phyloP scores from a whole-genome alignment of 2,329 filamentous ascomycete genomes.

The Paraphoma sp. region DNA sequence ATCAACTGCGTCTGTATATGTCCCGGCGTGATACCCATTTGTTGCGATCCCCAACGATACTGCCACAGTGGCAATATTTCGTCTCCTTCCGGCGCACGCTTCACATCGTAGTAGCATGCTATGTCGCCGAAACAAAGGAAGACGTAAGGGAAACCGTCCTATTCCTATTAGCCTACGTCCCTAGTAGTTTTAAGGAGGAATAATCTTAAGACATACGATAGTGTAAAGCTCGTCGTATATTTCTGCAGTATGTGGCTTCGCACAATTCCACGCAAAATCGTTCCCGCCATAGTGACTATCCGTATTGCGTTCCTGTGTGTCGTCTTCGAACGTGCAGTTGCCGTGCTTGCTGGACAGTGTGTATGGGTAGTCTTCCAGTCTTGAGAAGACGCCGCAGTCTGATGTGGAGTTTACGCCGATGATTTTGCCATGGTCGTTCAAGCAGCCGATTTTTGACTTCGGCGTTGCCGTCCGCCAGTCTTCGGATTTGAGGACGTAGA shows the following conservation, averaged over 20 bases:
- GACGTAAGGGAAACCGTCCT: constrained; percentile 38
- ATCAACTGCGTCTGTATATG: constrained; percentile 38
- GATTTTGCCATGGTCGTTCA: constrained; percentile 32
- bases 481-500: constrained; percentile 36
- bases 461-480: constrained; percentile 34
- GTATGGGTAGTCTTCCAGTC: constrained; percentile 30
- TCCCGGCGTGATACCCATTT: constrained; percentile 42
- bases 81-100: constrained; percentile 20
- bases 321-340: constrained; percentile 42
- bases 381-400: constrained; percentile 34
- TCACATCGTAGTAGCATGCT: constrained; percentile 43
- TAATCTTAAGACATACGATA: constrained; percentile 21
- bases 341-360: constrained; percentile 33
- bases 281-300: constrained; percentile 35
- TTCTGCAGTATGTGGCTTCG: constrained; percentile 12
- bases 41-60: constrained; percentile 41
- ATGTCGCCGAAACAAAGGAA: constrained; percentile 44
- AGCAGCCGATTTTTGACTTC: constrained; percentile 34
- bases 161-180: neutral
- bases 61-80: constrained; percentile 36
- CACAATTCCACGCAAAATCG: constrained; percentile 39
- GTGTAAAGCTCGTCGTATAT: constrained; percentile 42
- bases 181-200: neutral
- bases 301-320: constrained; percentile 32
- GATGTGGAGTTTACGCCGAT: constrained; percentile 9